Base-by-base conservation (phyloP, 75 land plant species). In the Gnetum montanum region DNA sequence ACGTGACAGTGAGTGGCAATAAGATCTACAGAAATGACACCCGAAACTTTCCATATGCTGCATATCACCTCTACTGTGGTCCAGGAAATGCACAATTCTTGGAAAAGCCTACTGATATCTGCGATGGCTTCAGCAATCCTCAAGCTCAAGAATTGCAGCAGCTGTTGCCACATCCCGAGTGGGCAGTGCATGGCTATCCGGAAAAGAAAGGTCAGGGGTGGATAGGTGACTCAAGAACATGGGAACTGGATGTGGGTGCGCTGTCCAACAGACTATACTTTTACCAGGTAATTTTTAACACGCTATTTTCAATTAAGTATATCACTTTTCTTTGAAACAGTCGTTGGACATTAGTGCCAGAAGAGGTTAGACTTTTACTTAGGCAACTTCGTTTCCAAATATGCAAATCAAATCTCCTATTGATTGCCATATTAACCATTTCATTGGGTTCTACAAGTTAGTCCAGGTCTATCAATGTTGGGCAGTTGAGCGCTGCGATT, bases 61-160 rank as follows among this genome's bases (percentile, higher is more conserved):
- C 96, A 15, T 90, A 90, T 47, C 96, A 90, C 47, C 57, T 74
- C 43, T 80, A 90, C 66, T 90, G 91, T 59, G 70, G 70, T 6
- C 87, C 96, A 0, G 76, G 81, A 0, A 86, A 83, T 61, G 96
- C 82, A 7, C 19, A 59, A 43, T 59, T 73, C 26, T n/a, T 73
- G 18, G 87, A 77, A 72, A 31, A 62, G 36, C 91, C 91, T 4
- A 53, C n/a, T 15, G 44, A 35, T 33, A 24, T 59, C 24, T 90
- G 91, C 46, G 96, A 90, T 48, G 79, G 87, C 8, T 86, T 82
- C 70, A 90, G 91, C 66, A 90, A 86, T 62, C 96, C 96, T 3
- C 91, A 86, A 35, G 64, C 91, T n/a, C 91, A 86, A 59, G 96
- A 90, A 71, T 49, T 90, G 0, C 47, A 82, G 35, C 96, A 90